These are phyloP conservation scores for Fusarium domesticum DNA, from an alignment of 2,329 filamentous ascomycete species.

Conservation along the genomic window DNA sequence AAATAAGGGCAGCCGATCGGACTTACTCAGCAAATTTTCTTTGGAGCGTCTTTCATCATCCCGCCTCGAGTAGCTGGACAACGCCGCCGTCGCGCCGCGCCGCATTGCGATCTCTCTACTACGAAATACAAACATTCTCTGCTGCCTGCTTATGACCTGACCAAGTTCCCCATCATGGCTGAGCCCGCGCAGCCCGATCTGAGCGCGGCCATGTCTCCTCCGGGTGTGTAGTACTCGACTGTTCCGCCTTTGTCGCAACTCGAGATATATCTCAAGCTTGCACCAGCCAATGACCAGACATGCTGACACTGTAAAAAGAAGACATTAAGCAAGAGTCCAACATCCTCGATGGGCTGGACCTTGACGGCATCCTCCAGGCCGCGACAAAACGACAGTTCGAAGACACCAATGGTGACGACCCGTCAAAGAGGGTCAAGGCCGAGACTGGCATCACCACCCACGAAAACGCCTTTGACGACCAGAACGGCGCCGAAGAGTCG, in stretches of 20 bases:
- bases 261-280: constrained; percentile 7
- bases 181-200: constrained; percentile 39
- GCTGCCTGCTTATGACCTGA: constrained; percentile 23
- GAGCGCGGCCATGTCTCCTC: constrained; percentile 34
- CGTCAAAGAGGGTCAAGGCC: constrained; percentile 36
- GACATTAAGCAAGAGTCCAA: constrained; percentile 41
- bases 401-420: constrained; percentile 28
- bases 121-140: constrained; percentile 19
- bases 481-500: constrained; percentile 27
- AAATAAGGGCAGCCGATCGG: constrained; percentile 39
- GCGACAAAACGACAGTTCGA: constrained; percentile 40
- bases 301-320: constrained; percentile 29
- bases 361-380: constrained; percentile 36
- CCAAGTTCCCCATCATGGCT: constrained; percentile 39
- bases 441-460: constrained; percentile 22
- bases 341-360: constrained; percentile 35
- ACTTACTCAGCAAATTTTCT: constrained; percentile 45
- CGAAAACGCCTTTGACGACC: constrained; percentile 20
- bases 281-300: constrained; percentile 7
- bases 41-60: constrained; percentile 32
- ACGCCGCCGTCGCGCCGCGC: constrained; percentile 19
- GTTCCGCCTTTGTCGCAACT: constrained; percentile 9
- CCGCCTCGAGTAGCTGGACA: constrained; percentile 21
- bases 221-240: constrained; percentile 33
- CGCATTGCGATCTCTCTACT: constrained; percentile 19